Base-by-base conservation (phyloP, 345 rosid genomes). In the Erodium maritimum region DNA sequence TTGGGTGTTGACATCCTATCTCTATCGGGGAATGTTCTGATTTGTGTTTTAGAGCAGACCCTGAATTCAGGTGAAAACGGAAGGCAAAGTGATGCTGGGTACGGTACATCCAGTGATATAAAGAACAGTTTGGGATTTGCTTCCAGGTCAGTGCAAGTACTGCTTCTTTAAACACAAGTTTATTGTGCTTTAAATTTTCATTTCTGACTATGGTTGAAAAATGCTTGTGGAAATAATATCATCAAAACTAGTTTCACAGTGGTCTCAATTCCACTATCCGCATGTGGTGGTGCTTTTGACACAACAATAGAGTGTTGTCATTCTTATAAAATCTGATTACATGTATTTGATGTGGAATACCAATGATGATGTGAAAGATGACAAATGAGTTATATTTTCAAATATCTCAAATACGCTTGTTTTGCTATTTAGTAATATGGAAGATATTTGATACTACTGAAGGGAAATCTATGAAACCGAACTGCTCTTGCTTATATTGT, bases 111-210 rank as follows among this genome's bases (percentile, higher is more conserved):
- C 11, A 9, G 37, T 54, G 63, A 51, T 53, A 54, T 67, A 25
- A 57, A 23, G 21, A 29, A 50, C 58, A 45, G 60, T 23, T 37
- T 74, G 65, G 64, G 23, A 67, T 66, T 76, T 71, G 66, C 68
- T 61, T 65, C 79, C 58, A 80, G 76, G 86, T 78, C 65, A 60
- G 59, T 57, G 33, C 61, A 56, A 58, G 3, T 13, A 54, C 61
- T 11, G 33, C 65, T 59, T 61, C 11, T 55, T 37, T 18, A 56
- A 61, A 53, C 48, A 42, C 37, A 6, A 29, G 5, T 29, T 29
- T 29, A 29, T 29, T 29, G 5, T 29, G 37, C 37, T 29, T 29
- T 29, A 29, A 0, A 5, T 29, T 29, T 11, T 29, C 37, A 5
- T 11, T 6, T 11, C 5, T 29, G 37, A 29, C 9, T 6, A 29